A percentile compares a stretch with the other conserved stretches of the same genome.
Evolutionary conservation across 192 early-diverging fungal species (phyloP).

Genomic region (Dissophora ornata): DNA sequence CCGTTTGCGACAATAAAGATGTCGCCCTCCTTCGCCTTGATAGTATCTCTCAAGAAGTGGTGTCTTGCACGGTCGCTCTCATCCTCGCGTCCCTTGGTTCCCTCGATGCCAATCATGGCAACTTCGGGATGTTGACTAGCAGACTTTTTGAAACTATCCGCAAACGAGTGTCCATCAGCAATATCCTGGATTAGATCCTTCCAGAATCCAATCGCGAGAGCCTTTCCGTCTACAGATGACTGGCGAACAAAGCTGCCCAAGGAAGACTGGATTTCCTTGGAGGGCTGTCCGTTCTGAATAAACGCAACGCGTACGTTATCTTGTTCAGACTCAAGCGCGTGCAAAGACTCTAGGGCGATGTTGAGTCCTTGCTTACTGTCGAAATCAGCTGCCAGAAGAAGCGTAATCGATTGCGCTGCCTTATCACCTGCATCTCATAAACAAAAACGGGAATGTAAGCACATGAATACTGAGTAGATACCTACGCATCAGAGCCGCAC

Average conservation of each 20-base stretch:
- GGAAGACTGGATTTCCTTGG: not conserved
- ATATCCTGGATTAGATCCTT: constrained; percentile 22
- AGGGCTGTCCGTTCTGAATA: constrained; percentile 60
- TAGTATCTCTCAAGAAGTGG: constrained; percentile 18
- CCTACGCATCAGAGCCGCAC: too few relatives aligned
- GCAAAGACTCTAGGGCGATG: constrained; percentile 63
- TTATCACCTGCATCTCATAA: not conserved
- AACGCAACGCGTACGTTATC: constrained; percentile 59
- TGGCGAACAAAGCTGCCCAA: constrained; percentile 36
- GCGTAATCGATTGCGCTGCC: not conserved
- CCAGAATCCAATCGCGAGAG: constrained; percentile 40
- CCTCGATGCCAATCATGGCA: constrained; percentile 28
- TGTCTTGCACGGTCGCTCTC: constrained; percentile 7
- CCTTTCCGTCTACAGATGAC: constrained; percentile 30
- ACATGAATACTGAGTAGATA: too few relatives aligned
- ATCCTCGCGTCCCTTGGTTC: constrained; percentile 25
- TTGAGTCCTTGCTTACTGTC: constrained; percentile 59
- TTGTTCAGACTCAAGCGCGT: constrained; percentile 44
- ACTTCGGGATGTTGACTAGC: constrained; percentile 14
- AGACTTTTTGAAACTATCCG: constrained; percentile 10
- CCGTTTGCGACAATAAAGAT: constrained; percentile 71
- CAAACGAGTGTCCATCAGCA: constrained; percentile 1
- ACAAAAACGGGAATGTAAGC: not conserved
- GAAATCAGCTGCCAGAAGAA: constrained; percentile 66
- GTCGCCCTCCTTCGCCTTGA: constrained; percentile 24